Evolutionary conservation across 1,139 yeast species (phyloP).

Genomic region (Candida sanyaensis): DNA sequence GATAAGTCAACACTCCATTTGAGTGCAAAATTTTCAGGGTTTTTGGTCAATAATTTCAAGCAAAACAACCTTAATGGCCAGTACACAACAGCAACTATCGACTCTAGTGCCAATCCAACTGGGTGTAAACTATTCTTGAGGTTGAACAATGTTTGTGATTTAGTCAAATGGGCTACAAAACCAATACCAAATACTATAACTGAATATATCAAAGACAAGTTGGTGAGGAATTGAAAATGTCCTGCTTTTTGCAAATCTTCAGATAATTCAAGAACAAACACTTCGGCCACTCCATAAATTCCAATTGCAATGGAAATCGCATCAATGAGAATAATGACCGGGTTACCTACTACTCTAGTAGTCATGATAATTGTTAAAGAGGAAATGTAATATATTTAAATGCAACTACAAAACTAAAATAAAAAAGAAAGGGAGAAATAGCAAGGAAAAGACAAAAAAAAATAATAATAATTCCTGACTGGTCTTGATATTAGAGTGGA

Average conservation of each 20-base stretch:
- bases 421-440: neutral
- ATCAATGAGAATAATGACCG: slow-evolving; percentile 25
- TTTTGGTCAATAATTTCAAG: slow-evolving; percentile 38
- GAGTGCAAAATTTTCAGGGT: slow-evolving; percentile 31
- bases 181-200: slow-evolving; percentile 45
- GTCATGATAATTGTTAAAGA: slow-evolving; percentile 12
- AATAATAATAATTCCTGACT: too few species aligned
- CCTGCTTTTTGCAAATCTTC: slow-evolving; percentile 54
- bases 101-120: slow-evolving; percentile 56
- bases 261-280: slow-evolving; percentile 35
- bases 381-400: neutral
- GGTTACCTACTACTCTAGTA: slow-evolving; percentile 35
- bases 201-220: slow-evolving; percentile 53
- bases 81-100: slow-evolving; percentile 59
- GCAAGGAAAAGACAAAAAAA: too few species aligned
- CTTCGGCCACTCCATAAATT: slow-evolving; percentile 26
- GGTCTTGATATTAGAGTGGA: too few species aligned
- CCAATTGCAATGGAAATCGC: slow-evolving; percentile 32
- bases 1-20: slow-evolving; percentile 55
- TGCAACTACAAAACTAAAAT: neutral
- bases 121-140: slow-evolving; percentile 48
- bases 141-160: slow-evolving; percentile 22
- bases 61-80: slow-evolving; percentile 66
- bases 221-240: slow-evolving; percentile 68
- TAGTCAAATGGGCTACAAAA: slow-evolving; percentile 36